Conservation (phyloP, 352 stramenopile species). For the Phytophthora vignae region DNA sequence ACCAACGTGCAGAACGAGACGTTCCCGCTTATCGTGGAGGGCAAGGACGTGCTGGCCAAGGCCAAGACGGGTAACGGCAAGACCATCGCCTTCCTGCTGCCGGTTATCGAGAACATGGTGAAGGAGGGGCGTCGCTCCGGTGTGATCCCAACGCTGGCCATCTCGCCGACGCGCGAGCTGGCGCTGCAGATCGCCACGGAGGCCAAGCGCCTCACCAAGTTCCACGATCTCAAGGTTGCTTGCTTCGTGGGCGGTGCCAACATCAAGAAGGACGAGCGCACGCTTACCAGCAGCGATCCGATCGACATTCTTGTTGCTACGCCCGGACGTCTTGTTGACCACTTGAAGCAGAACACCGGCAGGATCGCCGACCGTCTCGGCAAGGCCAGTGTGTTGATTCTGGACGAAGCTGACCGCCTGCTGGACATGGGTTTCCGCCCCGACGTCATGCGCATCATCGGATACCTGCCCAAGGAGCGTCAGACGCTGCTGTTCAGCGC, state of each 20-base stretch:
- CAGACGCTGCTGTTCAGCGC: slow-evolving; percentile 98
- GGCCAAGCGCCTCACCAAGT: slow-evolving; percentile 86
- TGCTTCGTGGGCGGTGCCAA: slow-evolving; percentile 92
- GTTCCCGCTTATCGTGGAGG: slow-evolving; percentile 73
- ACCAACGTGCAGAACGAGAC: slow-evolving; percentile 92
- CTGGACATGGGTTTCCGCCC: slow-evolving; percentile 96
- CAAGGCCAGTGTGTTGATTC: slow-evolving; percentile 69
- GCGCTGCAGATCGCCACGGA: slow-evolving; percentile 95
- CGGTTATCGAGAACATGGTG: slow-evolving; percentile 83
- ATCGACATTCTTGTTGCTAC: slow-evolving; percentile 97
- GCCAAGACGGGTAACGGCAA: slow-evolving; percentile 92
- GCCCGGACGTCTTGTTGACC: slow-evolving; percentile 95
- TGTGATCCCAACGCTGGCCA: slow-evolving; percentile 91
- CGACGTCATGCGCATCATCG: slow-evolving; percentile 93
- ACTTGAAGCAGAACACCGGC: slow-evolving; percentile 93
- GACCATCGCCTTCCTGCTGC: slow-evolving; percentile 90
- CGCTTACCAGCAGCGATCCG: slow-evolving; percentile 40
- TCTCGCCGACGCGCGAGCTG: slow-evolving; percentile 96
- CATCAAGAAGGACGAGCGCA: slow-evolving; percentile 73
- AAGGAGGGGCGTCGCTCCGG: slow-evolving; percentile 63
- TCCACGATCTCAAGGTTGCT: slow-evolving; percentile 73
- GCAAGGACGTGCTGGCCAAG: slow-evolving; percentile 93
- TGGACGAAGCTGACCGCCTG: slow-evolving; percentile 97
- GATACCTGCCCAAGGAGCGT: slow-evolving; percentile 59
- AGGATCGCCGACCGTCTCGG: slow-evolving; percentile 69